phyloP scores from a whole-genome alignment of 2,329 filamentous ascomycete genomes.

The Fusarium anthophilum region DNA sequence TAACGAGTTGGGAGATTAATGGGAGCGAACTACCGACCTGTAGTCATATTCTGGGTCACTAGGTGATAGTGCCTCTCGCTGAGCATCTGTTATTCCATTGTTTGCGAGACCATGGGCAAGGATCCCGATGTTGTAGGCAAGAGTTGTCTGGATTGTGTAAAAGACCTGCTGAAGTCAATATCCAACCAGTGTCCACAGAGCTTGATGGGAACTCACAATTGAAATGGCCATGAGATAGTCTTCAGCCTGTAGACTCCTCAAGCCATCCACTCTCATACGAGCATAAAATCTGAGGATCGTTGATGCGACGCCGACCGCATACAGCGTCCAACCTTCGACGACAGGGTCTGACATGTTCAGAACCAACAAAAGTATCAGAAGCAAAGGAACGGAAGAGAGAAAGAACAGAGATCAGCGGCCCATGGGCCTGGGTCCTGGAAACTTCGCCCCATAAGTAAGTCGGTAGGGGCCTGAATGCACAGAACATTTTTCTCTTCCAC shows the following conservation, averaged over 20 bases:
- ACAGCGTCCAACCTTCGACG: constrained; percentile 43
- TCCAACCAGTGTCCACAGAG: accelerated
- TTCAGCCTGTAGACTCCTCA: constrained; percentile 41
- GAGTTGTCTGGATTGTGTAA: constrained; percentile 59
- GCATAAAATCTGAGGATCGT: constrained; percentile 45
- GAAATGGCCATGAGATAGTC: constrained; percentile 44
- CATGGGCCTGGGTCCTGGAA: background rate
- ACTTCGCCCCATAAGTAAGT: constrained; percentile 6
- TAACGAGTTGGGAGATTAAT: accelerated
- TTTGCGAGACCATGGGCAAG: constrained; percentile 62
- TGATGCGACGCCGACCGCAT: constrained; percentile 38
- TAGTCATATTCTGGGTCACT: constrained; percentile 54
- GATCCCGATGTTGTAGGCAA: constrained; percentile 59
- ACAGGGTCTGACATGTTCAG: constrained; percentile 20
- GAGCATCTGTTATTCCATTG: constrained; percentile 60
- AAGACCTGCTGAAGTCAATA: constrained; percentile 52
- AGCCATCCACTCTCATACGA: constrained; percentile 37
- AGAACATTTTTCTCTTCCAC: background rate
- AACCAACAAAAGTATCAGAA: background rate
- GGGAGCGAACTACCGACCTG: constrained; percentile 32
- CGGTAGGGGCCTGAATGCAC: background rate
- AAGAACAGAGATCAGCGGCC: background rate
- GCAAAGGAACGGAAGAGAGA: background rate
- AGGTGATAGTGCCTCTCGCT: constrained; percentile 54
- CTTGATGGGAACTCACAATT: background rate